Base-by-base conservation (phyloP, 805 yeast species). In the Candida rishiriensis region DNA sequence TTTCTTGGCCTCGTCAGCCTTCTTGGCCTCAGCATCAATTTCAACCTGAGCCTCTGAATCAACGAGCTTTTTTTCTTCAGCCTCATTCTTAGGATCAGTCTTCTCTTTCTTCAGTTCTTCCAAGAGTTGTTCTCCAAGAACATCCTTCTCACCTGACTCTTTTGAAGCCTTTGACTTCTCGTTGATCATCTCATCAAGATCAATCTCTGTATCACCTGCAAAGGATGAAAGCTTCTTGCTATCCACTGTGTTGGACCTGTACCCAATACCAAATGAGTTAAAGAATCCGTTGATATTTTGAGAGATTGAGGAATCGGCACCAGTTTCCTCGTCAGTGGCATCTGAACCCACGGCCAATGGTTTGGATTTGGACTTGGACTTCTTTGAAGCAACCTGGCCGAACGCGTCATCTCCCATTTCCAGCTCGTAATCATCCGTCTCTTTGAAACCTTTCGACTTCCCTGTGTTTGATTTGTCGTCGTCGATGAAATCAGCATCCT, bases 401-500 rank as follows among this genome's bases (percentile, higher is more conserved):
- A n/a, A 28, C 18, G 15, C 29, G 18, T 41, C 26, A 9, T 41
- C 43, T 18, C 35, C 41, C 31, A 43, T 12, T n/a, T 30, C 39
- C 10, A 44, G 14, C n/a, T 53, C 54, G 10, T 32, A 34, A 30
- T 49, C 54, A 34, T 55, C 60, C 5, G 60, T 51, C 29, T 53
- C 60, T 32, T 57, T 57, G 40, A 53, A 57, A 2, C 61, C 61
- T 37, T 56, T 57, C 9, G 55, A 47, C 18, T 46, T 44, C 13
- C 55, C 57, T 6, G 60, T 48, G 30, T 39, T 46, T 11, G 44
- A 17, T 32, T 39, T 40, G 4, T 48, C 48, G 35, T 36, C 46
- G 17, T 51, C 58, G 31, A 56, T 53, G 32, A 47, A 50, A 33
- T 56, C 61, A 5, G 56, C 59, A 38, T 58, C 60, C 11, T 38